Conservation (phyloP, 2,329 filamentous ascomycete genomes). For the Penicillium sp. region DNA sequence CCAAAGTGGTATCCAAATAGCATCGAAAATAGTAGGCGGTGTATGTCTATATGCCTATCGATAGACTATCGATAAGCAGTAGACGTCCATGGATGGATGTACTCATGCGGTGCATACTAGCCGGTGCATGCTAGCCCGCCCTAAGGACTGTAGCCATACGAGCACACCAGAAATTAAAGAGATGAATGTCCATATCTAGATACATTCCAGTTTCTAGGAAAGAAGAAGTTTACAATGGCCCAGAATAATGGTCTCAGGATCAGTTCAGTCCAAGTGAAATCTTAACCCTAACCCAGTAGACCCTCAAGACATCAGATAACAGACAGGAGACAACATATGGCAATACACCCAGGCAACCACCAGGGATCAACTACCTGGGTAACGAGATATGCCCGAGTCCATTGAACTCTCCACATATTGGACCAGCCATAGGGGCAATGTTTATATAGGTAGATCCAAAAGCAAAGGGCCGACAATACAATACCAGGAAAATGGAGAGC, state of each 20-base stretch:
- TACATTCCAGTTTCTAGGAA: not conserved
- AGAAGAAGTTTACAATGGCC: not conserved
- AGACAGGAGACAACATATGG: not conserved
- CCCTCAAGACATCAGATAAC: not conserved
- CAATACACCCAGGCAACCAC: not conserved
- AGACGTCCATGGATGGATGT: no score
- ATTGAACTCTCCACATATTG: not conserved
- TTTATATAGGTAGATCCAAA: slow-evolving; percentile 1
- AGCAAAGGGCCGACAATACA: not conserved
- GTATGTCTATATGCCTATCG: not conserved
- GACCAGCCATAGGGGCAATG: not conserved
- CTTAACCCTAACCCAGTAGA: not conserved
- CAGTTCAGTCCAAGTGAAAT: no score
- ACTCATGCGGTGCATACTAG: no score
- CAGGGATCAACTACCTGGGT: not conserved
- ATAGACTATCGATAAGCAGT: not conserved
- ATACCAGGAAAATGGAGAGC: not conserved
- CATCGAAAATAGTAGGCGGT: not conserved
- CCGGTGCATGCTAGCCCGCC: not conserved
- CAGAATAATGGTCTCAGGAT: not conserved
- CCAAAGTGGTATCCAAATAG: not conserved
- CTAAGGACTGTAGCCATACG: not conserved
- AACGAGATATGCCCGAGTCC: not conserved
- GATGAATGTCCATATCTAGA: not conserved
- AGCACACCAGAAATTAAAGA: not conserved